phyloP scores from a whole-genome alignment of 805 yeast genomes.

The Metschnikowia proteae region DNA sequence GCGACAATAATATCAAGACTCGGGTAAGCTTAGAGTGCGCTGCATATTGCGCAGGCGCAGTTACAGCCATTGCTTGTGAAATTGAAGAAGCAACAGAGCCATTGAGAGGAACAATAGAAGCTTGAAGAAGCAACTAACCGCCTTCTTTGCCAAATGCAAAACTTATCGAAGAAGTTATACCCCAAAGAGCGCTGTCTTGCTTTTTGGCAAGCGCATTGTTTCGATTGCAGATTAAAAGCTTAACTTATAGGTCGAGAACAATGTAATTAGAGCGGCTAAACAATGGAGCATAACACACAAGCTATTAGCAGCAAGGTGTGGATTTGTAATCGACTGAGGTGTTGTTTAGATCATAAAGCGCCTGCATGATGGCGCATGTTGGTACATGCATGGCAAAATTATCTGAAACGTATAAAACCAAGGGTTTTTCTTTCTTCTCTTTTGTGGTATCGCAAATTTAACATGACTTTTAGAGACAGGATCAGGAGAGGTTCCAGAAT shows the following conservation, averaged over 20 bases:
- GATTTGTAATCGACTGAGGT: background rate
- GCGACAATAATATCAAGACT: too few relatives aligned
- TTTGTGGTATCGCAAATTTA: background rate
- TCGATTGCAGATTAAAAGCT: background rate
- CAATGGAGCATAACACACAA: background rate
- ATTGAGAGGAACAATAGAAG: too few relatives aligned
- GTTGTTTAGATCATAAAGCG: slow-evolving; percentile 3
- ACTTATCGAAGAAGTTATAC: too few relatives aligned
- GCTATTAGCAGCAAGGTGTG: background rate
- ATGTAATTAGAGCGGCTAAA: background rate
- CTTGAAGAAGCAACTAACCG: too few relatives aligned
- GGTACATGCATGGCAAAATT: slow-evolving; percentile 3
- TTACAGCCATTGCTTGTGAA: too few relatives aligned
- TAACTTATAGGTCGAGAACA: background rate
- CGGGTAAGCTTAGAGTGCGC: too few relatives aligned
- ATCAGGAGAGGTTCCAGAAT: slow-evolving; percentile 17
- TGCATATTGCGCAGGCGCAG: too few relatives aligned
- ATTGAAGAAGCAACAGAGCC: too few relatives aligned
- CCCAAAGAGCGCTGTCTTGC: background rate
- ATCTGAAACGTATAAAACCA: slow-evolving; percentile 1
- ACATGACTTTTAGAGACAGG: slow-evolving; percentile 18
- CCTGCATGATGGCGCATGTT: slow-evolving; percentile 2
- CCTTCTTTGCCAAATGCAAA: too few relatives aligned
- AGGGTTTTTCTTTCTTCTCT: background rate
- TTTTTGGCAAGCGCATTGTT: background rate